Evolutionary conservation across 257 asterid genomes (phyloP).

Genomic region (Forsythia suspensa): DNA sequence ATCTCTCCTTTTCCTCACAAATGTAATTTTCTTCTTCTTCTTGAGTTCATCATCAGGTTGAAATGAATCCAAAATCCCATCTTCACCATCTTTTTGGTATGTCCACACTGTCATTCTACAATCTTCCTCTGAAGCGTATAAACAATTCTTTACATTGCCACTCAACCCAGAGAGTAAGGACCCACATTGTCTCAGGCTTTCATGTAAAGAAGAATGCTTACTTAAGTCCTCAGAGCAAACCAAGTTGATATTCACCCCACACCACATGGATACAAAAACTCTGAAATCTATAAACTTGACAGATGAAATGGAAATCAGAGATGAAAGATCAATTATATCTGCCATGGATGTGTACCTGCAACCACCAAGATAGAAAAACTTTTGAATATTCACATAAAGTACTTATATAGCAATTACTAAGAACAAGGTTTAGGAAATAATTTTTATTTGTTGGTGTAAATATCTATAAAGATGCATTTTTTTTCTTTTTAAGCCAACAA

Average conservation of each 20-base stretch:
- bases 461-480: background rate
- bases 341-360: slow-evolving; percentile 88
- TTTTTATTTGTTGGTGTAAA: background rate
- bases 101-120: slow-evolving; percentile 90
- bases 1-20: slow-evolving; percentile 71
- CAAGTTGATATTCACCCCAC: slow-evolving; percentile 55
- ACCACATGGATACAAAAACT: slow-evolving; percentile 65
- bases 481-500: background rate
- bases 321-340: slow-evolving; percentile 67
- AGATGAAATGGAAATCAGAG: slow-evolving; percentile 47
- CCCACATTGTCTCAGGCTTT: slow-evolving; percentile 68
- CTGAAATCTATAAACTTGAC: slow-evolving; percentile 74
- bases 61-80: slow-evolving; percentile 71
- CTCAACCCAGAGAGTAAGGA: slow-evolving; percentile 61
- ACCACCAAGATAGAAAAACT: slow-evolving; percentile 12
- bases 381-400: slow-evolving; percentile 2
- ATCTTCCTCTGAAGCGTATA: slow-evolving; percentile 69
- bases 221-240: slow-evolving; percentile 40
- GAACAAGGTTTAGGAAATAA: background rate
- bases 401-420: background rate
- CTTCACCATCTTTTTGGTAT: slow-evolving; percentile 49
- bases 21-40: slow-evolving; percentile 70
- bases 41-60: slow-evolving; percentile 83
- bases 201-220: slow-evolving; percentile 27
- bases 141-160: slow-evolving; percentile 49